Conservation (phyloP, 306 rosid genomes). For the Prunus campanulata region DNA sequence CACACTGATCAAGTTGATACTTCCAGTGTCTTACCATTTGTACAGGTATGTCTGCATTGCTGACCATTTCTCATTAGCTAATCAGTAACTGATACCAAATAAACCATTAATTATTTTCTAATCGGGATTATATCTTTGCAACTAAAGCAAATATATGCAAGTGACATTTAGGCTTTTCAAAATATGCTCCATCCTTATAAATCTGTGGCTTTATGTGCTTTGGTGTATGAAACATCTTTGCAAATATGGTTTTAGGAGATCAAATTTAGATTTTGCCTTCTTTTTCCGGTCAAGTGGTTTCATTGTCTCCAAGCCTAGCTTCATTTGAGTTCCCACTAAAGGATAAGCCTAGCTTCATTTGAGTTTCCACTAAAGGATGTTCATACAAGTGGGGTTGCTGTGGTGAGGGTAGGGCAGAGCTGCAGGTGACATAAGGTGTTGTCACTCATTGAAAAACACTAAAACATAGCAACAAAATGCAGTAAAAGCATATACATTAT, state of each 20-base stretch:
- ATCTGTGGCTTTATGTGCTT: neutral
- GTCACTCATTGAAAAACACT: neutral
- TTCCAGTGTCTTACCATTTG: conserved; percentile 55
- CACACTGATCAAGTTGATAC: conserved; percentile 72
- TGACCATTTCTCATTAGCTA: neutral
- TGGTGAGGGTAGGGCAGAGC: neutral
- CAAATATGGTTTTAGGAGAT: neutral
- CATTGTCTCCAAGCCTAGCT: neutral
- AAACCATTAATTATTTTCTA: neutral
- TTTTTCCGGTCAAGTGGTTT: neutral
- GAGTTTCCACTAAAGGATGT: neutral
- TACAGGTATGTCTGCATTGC: conserved; percentile 47
- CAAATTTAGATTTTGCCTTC: neutral
- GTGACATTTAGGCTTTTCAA: neutral
- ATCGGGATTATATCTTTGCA: neutral
- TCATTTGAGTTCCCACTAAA: neutral
- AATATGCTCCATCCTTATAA: neutral
- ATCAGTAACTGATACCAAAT: neutral
- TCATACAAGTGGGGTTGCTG: neutral
- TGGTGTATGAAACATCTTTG: neutral
- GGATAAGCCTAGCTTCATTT: neutral
- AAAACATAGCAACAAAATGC: neutral
- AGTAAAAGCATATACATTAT: neutral
- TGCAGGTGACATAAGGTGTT: neutral
- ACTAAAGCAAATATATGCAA: neutral